Evolutionary conservation across 1,284 basidiomycete genomes (phyloP).

Genomic region (Volvariella volvacea): DNA sequence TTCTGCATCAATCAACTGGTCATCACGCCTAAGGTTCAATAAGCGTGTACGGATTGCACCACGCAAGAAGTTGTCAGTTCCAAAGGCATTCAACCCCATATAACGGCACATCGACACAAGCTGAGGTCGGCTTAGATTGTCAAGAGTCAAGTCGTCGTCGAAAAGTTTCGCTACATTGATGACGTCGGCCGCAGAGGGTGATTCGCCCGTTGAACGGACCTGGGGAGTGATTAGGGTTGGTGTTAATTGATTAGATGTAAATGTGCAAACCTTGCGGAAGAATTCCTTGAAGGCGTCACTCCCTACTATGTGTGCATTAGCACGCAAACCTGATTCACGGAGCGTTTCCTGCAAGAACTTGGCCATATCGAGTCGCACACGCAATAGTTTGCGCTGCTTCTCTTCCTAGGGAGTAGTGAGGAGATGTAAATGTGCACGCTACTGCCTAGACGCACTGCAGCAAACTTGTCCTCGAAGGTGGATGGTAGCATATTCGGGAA

Average conservation of each 20-base stretch:
- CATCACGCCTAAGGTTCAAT: constrained; percentile 83
- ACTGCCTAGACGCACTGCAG: constrained; percentile 51
- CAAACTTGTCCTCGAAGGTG: constrained; percentile 97
- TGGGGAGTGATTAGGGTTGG: constrained; percentile 17
- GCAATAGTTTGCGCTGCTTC: constrained; percentile 92
- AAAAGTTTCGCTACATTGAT: constrained; percentile 96
- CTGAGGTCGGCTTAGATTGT: constrained; percentile 96
- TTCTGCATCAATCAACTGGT: constrained; percentile 87
- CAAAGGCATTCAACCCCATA: constrained; percentile 98
- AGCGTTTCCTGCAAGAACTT: constrained; percentile 99
- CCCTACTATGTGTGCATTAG: constrained; percentile 87
- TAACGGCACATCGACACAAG: constrained; percentile 96
- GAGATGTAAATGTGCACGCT: background rate
- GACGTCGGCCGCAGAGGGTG: constrained; percentile 83
- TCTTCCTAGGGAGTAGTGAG: constrained; percentile 69
- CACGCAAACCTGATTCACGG: constrained; percentile 88
- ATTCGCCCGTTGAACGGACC: constrained; percentile 94
- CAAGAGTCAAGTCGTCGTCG: constrained; percentile 95
- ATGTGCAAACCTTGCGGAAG: constrained; percentile 80
- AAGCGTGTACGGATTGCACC: constrained; percentile 88
- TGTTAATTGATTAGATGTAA: constrained; percentile 1
- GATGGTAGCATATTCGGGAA: constrained; percentile 99
- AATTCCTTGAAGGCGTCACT: constrained; percentile 98
- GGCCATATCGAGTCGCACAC: constrained; percentile 96
- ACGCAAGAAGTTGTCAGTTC: constrained; percentile 97